Conservation (phyloP, 306 rosid species). For the Inga laurina region DNA sequence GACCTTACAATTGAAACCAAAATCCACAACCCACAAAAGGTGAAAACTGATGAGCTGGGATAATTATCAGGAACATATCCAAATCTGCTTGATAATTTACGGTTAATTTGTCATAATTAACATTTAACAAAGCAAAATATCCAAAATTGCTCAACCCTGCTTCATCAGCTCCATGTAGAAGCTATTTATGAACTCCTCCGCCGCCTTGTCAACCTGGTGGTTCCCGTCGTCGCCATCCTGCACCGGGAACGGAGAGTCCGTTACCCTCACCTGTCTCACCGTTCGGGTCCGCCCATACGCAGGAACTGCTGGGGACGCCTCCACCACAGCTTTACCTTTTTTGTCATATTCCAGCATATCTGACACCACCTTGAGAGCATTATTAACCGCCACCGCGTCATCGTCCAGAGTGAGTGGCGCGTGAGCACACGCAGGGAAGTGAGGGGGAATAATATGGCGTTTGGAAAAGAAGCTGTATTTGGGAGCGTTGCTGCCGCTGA, state of each 20-base stretch:
- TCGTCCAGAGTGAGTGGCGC: conserved; percentile 57
- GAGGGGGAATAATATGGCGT: conserved; percentile 30
- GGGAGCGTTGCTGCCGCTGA: conserved; percentile 92
- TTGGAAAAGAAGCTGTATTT: conserved; percentile 44
- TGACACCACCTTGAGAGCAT: conserved; percentile 45
- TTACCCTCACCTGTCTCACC: conserved; percentile 77
- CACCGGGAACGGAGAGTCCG: conserved; percentile 91
- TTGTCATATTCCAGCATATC: conserved; percentile 49
- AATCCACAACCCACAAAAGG: background rate
- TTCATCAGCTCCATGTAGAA: conserved; percentile 66
- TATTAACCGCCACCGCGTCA: conserved; percentile 41
- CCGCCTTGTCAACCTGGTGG: conserved; percentile 66
- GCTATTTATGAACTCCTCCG: conserved; percentile 77
- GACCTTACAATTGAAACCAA: background rate
- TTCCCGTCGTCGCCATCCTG: conserved; percentile 46
- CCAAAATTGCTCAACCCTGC: conserved; percentile 30
- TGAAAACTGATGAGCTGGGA: background rate
- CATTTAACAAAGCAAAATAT: background rate
- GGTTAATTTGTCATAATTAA: background rate
- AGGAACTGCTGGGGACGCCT: conserved; percentile 58
- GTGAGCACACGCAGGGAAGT: conserved; percentile 58
- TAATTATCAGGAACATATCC: background rate
- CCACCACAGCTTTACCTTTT: conserved; percentile 15
- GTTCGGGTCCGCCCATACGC: conserved; percentile 58
- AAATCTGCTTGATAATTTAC: background rate